Evolutionary conservation across 2,329 filamentous ascomycete genomes (phyloP), one percentile per base, ranked within the genome.

Genomic region (Thermothelomyces thermophilus): DNA sequence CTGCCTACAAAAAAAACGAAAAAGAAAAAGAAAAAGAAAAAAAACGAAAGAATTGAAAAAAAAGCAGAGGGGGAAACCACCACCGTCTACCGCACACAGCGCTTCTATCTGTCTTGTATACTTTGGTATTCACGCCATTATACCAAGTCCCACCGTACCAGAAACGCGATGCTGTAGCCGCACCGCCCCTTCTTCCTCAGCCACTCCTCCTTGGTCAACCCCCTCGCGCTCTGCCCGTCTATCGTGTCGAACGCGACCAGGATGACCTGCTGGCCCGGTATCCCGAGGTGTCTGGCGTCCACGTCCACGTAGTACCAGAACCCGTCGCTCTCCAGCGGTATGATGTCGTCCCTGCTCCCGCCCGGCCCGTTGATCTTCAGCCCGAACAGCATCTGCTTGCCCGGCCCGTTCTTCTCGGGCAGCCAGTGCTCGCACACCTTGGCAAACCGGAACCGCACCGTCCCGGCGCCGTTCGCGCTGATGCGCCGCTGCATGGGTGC

Each of bases 281-380:
- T 73, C 1, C 88, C 88, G 17, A 94, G 69, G 50, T 83, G 77
- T 28, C 72, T 67, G 1, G 80, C 75, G 22, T 76, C 71, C 3
- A 96, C 77, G 66, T 96, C 91, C 1, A 82, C 68, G 82, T 87
- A 95, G 80, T 86, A 94, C 68, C 84, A 82, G 62, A 78, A 85
- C 13, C 86, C 87, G 52, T 91, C 86, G n/a, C 80, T 85, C 43
- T 87, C 78, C 48, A 95, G 79, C 0, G 86, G 80, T 1, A 91
- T 68, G 48, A 80, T 75, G 37, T 90, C 81, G 9, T 84, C 77
- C 44, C 83, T 79, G 7, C 77, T 71, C 0, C 86, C 87, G 58
- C 89, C 82, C 3, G 75, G 59, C 0, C 82, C 85, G 22, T 83
- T 73, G 24, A 88, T 76, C 48, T 76, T 75, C 16, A 95, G 70